Base-by-base conservation (phyloP, 164 flowering plant species). In the Cinnamomum chago region DNA sequence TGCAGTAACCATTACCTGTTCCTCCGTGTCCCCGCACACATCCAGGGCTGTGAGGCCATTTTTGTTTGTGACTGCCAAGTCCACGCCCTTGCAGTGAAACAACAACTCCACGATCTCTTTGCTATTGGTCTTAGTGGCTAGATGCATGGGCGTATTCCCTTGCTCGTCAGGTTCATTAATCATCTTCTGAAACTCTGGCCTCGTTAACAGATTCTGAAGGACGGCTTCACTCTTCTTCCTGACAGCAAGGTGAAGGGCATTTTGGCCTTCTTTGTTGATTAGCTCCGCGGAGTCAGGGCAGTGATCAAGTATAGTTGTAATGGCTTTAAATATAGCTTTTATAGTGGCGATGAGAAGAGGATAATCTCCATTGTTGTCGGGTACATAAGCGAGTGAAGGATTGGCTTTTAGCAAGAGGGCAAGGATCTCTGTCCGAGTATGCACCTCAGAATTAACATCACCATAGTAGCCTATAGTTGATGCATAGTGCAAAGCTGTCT, bases 111-210 rank as follows among this genome's bases (percentile, higher is more conserved):
- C 33, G 5, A 30, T 30, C 33, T 30, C 33, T 30, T 30, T 30
- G 33, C 33, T 30, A 4, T 30, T 30, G 33, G 33, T 30, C 27
- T 72, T 72, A 11, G 70, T 72, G 23, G 78, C 79, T 67, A 76
- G 55, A 65, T 75, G 81, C 70, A 79, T 40, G 12, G 81, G 78
- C 2, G 81, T 79, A 66, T 79, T 79, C 27, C 66, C 65, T 17
- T 50, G 25, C 3, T 15, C 24, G n/a, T 73, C 76, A 3, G 47
- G 18, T 17, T 65, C 50, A 25, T 73, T 65, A 5, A 66, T 51
- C 25, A 22, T 50, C 11, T 27, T 51, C 24, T 65, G 62, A 15
- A 51, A 24, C 2, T 11, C 11, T 0, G 4, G 5, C 17, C 3
- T 51, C 13, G 3, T 12, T 15, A 12, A 13, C 18, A 11, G 15